Percentiles rank a stretch among this genome's conserved stretches.
Conservation (phyloP, 768 basidiomycete genomes). For the Favolaschia claudopus region DNA sequence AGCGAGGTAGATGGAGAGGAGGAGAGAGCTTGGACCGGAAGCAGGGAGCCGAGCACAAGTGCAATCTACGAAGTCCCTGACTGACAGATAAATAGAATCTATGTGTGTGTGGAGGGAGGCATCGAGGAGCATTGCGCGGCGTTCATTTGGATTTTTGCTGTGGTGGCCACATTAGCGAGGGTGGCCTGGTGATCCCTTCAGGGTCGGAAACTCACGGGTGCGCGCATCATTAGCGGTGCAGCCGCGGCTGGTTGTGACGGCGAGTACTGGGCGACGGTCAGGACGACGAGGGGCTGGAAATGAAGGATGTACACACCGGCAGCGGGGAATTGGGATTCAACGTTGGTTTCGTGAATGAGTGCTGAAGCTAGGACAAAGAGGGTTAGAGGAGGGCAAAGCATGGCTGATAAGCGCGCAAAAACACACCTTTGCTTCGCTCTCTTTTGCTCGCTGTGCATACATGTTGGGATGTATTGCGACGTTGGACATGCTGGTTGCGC, state of each 20-base stretch:
- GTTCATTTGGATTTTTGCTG: slow-evolving; percentile 28
- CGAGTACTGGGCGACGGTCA: not conserved
- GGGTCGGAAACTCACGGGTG: slow-evolving; percentile 15
- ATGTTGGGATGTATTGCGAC: slow-evolving; percentile 73
- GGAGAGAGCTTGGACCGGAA: slow-evolving; percentile 10
- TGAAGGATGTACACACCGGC: slow-evolving; percentile 11
- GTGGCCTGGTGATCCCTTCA: not conserved
- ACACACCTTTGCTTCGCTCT: slow-evolving; percentile 80
- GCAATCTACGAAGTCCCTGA: slow-evolving; percentile 25
- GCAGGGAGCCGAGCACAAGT: slow-evolving; percentile 5
- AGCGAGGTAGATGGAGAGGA: slow-evolving; percentile 9
- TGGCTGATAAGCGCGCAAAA: not conserved
- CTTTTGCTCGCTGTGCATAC: slow-evolving; percentile 71
- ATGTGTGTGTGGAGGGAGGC: not conserved
- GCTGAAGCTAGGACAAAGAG: slow-evolving; percentile 56
- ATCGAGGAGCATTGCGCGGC: not conserved
- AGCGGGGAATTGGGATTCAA: slow-evolving; percentile 31
- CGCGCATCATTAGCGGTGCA: slow-evolving; percentile 21
- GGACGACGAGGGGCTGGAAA: not conserved
- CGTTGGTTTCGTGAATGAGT: slow-evolving; percentile 64
- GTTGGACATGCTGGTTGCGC: slow-evolving; percentile 73
- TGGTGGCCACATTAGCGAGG: not conserved
- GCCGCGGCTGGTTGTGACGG: not conserved
- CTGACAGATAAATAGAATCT: slow-evolving; percentile 14
- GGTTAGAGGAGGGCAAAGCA: not conserved